Percentiles rank a stretch among this genome's conserved stretches.
Conservation (phyloP, 2,329 filamentous ascomycete species). For the Arthrobotrys entomopaga region DNA sequence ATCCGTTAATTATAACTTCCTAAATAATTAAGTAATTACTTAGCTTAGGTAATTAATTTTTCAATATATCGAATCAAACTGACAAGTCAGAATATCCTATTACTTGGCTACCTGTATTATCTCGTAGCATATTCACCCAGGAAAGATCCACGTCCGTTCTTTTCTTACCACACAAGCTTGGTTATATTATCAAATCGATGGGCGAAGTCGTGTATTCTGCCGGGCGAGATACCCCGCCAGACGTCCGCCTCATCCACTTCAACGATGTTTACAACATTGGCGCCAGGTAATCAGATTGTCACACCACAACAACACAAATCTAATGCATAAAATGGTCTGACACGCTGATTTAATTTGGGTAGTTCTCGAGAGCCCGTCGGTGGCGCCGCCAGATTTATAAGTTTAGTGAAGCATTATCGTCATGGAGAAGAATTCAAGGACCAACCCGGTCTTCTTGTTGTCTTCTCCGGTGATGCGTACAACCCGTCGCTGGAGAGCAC, state of each 20-base stretch:
- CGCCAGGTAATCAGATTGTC: constrained; percentile 60
- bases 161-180: no score
- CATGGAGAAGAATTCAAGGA: constrained; percentile 69
- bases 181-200: no score
- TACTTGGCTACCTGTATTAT: neutral
- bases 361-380: constrained; percentile 83
- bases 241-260: constrained; percentile 85
- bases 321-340: constrained; percentile 29
- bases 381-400: constrained; percentile 82
- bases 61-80: constrained; percentile 6
- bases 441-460: constrained; percentile 75
- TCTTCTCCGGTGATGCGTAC: constrained; percentile 93
- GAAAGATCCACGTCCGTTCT: neutral
- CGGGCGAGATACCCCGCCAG: constrained; percentile 67
- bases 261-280: constrained; percentile 96
- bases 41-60: neutral
- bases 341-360: constrained; percentile 55
- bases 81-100: neutral
- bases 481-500: constrained; percentile 90
- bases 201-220: constrained; percentile 57
- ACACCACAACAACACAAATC: constrained; percentile 55
- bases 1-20: constrained; percentile 17
- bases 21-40: no score
- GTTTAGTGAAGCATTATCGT: constrained; percentile 79
- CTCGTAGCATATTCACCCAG: neutral